Evolutionary conservation across 371 early-diverging fungal genomes (phyloP), one percentile per base, ranked within the genome.

Genomic region (Mortierella sp.): DNA sequence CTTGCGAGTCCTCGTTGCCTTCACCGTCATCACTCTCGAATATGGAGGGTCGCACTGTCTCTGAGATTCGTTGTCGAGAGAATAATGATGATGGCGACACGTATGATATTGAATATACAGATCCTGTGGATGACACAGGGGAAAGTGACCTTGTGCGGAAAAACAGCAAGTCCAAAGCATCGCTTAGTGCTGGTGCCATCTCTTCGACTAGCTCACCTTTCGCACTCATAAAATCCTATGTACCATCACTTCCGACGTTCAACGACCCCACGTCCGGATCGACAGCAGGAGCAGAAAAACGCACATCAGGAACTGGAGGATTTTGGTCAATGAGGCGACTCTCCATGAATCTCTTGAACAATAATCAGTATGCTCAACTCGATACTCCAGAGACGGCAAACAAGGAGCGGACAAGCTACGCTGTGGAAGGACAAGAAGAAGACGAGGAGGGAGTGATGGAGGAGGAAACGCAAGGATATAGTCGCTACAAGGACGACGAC

Each of bases 261-360:
- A 30, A 50, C 12, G 59, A 59, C 9, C 23, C 42, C 4, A 39
- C 34, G 4, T 26, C 48, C 17, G 50, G 48, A 11, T 30, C 54
- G 15, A 43, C 54, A 31, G 47, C 28, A 31, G 39, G 37, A 37
- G 43, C 37, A 4, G 41, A 28, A 37, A 41, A 32, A 17, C 27
- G 4, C 11, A 27, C 59, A 4, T 6, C 64, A 19, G 54, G 46
- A 24, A 28, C 51, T 7, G 37, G 37, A n/a, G 54, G 61, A 4
- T 48, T 57, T 43, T 73, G 73, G 73, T 73, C 73, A 6, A 26
- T 73, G 15, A 53, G 73, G 28, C 61, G 51, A 31, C 17, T 72
- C 14, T 65, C 72, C 14, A 46, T 60, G 49, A 72, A 53, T 44
- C 32, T 72, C 3, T 26, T 73, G 50, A 67, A 56, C 41, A 59